Evolutionary conservation across 2,329 filamentous ascomycete genomes (phyloP).

Genomic region (Neodidymelliopsis sp.): DNA sequence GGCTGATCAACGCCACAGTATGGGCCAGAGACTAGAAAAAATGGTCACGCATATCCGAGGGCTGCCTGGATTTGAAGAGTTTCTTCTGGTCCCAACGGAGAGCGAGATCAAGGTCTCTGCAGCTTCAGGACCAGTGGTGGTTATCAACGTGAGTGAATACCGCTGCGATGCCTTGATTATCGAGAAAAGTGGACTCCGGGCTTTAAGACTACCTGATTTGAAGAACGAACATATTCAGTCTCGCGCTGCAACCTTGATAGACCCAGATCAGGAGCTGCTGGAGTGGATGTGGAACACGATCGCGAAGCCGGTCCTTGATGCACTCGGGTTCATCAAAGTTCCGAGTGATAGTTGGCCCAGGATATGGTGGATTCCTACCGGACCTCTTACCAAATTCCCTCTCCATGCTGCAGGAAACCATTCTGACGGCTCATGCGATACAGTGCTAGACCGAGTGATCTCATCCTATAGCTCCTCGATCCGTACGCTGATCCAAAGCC

Average conservation of each 20-base stretch:
- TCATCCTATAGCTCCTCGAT: constrained; percentile 52
- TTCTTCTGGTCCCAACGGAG: background rate
- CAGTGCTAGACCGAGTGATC: constrained; percentile 47
- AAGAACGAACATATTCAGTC: background rate
- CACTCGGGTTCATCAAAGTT: background rate
- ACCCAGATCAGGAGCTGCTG: background rate
- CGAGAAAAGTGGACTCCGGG: background rate
- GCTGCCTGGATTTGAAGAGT: background rate
- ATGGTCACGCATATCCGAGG: background rate
- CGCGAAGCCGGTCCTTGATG: background rate
- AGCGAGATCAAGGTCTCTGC: background rate
- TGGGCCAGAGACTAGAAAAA: too few relatives aligned
- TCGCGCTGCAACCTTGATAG: background rate
- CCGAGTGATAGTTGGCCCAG: constrained; percentile 1
- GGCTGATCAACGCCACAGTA: too few relatives aligned
- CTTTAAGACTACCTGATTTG: background rate
- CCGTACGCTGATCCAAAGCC: constrained; percentile 41
- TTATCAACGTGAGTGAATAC: constrained; percentile 5
- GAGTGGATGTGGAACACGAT: constrained; percentile 5
- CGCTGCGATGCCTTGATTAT: constrained; percentile 14
- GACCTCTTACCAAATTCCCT: constrained; percentile 7
- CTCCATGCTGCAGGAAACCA: constrained; percentile 38
- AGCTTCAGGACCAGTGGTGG: constrained; percentile 1
- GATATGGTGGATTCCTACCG: constrained; percentile 13
- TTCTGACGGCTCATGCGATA: constrained; percentile 19